Evolutionary conservation across 495 filamentous ascomycete genomes (phyloP).

Genomic region (Durotheca rogersii): DNA sequence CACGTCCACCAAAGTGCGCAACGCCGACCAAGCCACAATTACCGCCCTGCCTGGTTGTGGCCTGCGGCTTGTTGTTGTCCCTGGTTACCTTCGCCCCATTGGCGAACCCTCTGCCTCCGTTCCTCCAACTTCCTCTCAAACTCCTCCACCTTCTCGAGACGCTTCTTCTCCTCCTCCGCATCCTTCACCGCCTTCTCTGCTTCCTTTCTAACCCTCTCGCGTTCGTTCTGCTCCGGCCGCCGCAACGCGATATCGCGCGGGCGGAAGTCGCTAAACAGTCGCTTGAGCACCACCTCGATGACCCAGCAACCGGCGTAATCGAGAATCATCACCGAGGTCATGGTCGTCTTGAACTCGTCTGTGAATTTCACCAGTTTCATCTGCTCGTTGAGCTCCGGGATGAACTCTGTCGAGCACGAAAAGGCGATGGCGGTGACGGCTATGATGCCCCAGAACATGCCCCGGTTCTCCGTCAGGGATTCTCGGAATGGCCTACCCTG

Average conservation of each 20-base stretch:
- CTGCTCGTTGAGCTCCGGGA: slow-evolving; percentile 93
- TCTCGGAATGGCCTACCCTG: slow-evolving; percentile 98
- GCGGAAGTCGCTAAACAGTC: slow-evolving; percentile 82
- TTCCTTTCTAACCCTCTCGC: slow-evolving; percentile 66
- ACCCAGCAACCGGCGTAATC: slow-evolving; percentile 89
- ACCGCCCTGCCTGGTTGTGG: slow-evolving; percentile 9
- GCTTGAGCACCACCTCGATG: slow-evolving; percentile 86
- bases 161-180: slow-evolving; percentile 56
- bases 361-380: slow-evolving; percentile 92
- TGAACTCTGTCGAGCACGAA: slow-evolving; percentile 91
- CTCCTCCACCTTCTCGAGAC: slow-evolving; percentile 48
- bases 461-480: slow-evolving; percentile 88
- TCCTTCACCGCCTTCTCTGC: slow-evolving; percentile 58
- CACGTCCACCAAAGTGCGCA: neutral
- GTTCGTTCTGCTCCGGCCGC: slow-evolving; percentile 81
- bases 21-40: neutral
- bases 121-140: slow-evolving; percentile 51
- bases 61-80: neutral
- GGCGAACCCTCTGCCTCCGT: slow-evolving; percentile 34
- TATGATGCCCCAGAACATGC: slow-evolving; percentile 97
- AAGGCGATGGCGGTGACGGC: slow-evolving; percentile 88
- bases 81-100: slow-evolving; percentile 18
- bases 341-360: slow-evolving; percentile 80
- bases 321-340: slow-evolving; percentile 82
- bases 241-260: slow-evolving; percentile 92